Conservation (phyloP, 768 basidiomycete genomes). For the Rhodotorula graminis region DNA sequence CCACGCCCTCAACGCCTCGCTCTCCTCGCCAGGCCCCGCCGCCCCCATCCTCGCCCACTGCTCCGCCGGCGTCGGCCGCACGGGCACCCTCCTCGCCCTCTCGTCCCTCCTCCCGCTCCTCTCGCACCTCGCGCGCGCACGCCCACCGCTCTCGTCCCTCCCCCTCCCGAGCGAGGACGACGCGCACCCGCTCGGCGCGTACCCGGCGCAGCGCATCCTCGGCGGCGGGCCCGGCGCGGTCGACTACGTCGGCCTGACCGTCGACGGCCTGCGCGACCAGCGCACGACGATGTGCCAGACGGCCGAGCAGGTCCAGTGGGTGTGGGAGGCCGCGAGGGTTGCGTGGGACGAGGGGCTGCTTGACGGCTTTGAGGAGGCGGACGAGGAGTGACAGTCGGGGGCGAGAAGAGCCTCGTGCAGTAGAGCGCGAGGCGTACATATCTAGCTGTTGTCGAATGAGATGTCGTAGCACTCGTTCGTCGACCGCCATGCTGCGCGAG, state of each 20-base stretch:
- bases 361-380: neutral
- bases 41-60: slow-evolving; percentile 63
- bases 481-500: too few species aligned
- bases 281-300: slow-evolving; percentile 41
- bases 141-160: neutral
- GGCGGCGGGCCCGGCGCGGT: neutral
- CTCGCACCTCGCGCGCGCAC: neutral
- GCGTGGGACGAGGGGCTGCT: slow-evolving; percentile 17
- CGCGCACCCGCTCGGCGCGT: slow-evolving; percentile 8
- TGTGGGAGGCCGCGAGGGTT: slow-evolving; percentile 18
- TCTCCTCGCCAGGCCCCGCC: neutral
- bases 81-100: slow-evolving; percentile 77
- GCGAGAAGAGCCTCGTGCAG: too few species aligned
- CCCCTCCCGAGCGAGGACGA: too few species aligned
- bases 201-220: neutral
- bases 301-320: slow-evolving; percentile 27
- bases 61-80: slow-evolving; percentile 81
- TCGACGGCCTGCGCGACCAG: slow-evolving; percentile 40
- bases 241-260: slow-evolving; percentile 33
- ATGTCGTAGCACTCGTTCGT: too few species aligned
- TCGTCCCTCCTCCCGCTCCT: slow-evolving; percentile 65
- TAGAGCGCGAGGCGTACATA: too few species aligned
- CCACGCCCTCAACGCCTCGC: slow-evolving; percentile 2
- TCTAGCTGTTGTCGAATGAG: too few species aligned
- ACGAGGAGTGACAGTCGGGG: too few species aligned